These are phyloP conservation scores for Daucus carota DNA, from an alignment of 129 eudicot species.

Conservation along the genomic window DNA sequence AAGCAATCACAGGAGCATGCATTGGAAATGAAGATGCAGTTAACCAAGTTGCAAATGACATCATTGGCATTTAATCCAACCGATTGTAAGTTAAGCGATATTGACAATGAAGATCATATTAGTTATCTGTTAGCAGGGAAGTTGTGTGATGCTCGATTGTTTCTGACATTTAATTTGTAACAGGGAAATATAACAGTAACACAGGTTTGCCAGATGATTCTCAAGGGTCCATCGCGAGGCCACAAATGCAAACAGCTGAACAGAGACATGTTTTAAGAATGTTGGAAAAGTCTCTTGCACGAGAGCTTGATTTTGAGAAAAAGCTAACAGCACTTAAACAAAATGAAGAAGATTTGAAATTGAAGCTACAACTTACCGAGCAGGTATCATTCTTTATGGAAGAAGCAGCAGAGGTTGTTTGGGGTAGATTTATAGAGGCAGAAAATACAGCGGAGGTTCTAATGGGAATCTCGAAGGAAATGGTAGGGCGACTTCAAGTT, in stretches of 20 bases:
- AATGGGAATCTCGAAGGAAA: slow-evolving; percentile 75
- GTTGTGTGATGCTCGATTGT: neutral
- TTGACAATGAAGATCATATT: neutral
- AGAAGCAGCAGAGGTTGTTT: slow-evolving; percentile 77
- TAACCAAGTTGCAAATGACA: slow-evolving; percentile 70
- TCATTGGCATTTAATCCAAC: slow-evolving; percentile 40
- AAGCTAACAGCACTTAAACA: slow-evolving; percentile 52
- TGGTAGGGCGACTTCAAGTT: slow-evolving; percentile 50
- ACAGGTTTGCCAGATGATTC: slow-evolving; percentile 27
- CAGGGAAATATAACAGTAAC: slow-evolving; percentile 16
- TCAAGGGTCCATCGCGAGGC: slow-evolving; percentile 26
- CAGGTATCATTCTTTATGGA: slow-evolving; percentile 70
- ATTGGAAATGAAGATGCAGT: slow-evolving; percentile 65
- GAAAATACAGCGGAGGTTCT: slow-evolving; percentile 70
- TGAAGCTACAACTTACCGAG: slow-evolving; percentile 54
- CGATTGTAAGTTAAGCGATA: slow-evolving; percentile 48
- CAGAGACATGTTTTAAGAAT: slow-evolving; percentile 59
- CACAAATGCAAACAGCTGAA: slow-evolving; percentile 38
- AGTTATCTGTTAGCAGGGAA: neutral
- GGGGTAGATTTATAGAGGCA: slow-evolving; percentile 84
- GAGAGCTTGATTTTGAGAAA: slow-evolving; percentile 88
- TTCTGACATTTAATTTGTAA: slow-evolving; percentile 6
- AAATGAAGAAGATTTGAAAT: slow-evolving; percentile 67
- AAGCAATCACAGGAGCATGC: slow-evolving; percentile 71
- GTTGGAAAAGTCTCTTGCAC: slow-evolving; percentile 77